Evolutionary conservation across 1,284 basidiomycete species (phyloP), one percentile per base, ranked within the genome.

Genomic region (Pseudozyma hubeiensis): DNA sequence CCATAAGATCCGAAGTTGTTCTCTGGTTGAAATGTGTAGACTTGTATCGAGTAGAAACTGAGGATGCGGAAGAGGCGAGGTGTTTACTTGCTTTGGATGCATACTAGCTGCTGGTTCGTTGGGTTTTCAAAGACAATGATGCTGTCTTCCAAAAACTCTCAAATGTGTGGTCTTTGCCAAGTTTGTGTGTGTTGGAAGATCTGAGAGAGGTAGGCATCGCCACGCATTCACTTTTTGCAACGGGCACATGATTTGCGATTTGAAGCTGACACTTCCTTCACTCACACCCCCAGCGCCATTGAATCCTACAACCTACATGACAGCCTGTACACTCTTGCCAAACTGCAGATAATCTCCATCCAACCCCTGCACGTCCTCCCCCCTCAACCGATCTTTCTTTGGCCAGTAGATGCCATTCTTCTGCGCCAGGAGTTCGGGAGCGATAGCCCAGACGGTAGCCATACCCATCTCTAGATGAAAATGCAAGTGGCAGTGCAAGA

Each of bases 381-480:
- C 14, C 24, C 30, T 33, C 5, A 13, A 3, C 1, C 46, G 29
- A n/a, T 30, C 34, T 16, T 39, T 13, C 1, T n/a, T 56, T 3
- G 53, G 57, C 58, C 50, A 53, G 40, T 67, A 61, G 13, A 49
- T 33, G 1, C 50, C 47, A 7, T 30, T 35, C 7, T 44, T 17
- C 11, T 61, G 19, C 6, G 37, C 51, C 2, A 77, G 37, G 7
- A 52, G 6, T 2, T 64, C 46, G 0, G 68, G 61, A 1, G 53
- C 72, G 4, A 81, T 48, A 2, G 68, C 57, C 68, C 69, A 73
- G 0, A 64, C 67, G 1, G 65, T 67, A 0, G 55, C 58, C 79
- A 81, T 81, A 17, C 79, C 79, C 77, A 81, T 81, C 5, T 59
- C 41, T 4, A 69, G 41, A 48, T 81, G 79, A 17, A 73, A 73